Base-by-base conservation (phyloP, 306 rosid genomes). In the Psophocarpus tetragonolobus region DNA sequence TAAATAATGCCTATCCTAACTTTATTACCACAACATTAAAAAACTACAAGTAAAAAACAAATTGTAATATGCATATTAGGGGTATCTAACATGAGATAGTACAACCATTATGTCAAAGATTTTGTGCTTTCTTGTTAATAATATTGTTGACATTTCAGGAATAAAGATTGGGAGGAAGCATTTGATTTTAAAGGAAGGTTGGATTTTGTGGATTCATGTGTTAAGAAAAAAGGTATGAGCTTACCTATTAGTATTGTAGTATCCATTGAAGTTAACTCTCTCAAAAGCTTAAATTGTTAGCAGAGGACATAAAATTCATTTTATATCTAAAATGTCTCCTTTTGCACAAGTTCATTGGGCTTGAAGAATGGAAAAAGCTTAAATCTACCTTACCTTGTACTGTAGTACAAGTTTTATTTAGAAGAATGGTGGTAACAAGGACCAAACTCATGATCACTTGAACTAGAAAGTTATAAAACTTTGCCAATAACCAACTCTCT, bases 91-190 rank as follows among this genome's bases (percentile, higher is more conserved):
- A 41, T 5, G 44, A 30, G 12, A 57, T 45, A 65, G 3, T 11
- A 45, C 50, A 78, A 2, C 15, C n/a, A 2, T n/a, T 29, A 24
- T 45, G 39, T 58, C 70, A 51, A 60, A 71, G 54, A 10, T 1
- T 71, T n/a, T n/a, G 5, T 35, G 11, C 36, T 62, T 71, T 9
- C 57, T 53, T 73, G 53, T 44, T 74, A 51, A 53, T 41, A 23
- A 9, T 67, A 57, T 7, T 74, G 24, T 68, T 79, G 54, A 32
- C 44, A 44, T 82, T 81, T 76, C 86, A 92, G 97, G 85, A 51
- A 78, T 18, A 65, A 78, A 15, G 97, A 92, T 87, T 92, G 93
- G 96, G 72, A 83, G 66, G 92, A 80, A 57, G 96, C 97, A 17
- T 92, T 88, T 74, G 81, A 90, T 82, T 92, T 79, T 68, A 15